Evolutionary conservation across 1,284 basidiomycete genomes (phyloP), one percentile per base, ranked within the genome.

Genomic region (Sparassis latifolia): DNA sequence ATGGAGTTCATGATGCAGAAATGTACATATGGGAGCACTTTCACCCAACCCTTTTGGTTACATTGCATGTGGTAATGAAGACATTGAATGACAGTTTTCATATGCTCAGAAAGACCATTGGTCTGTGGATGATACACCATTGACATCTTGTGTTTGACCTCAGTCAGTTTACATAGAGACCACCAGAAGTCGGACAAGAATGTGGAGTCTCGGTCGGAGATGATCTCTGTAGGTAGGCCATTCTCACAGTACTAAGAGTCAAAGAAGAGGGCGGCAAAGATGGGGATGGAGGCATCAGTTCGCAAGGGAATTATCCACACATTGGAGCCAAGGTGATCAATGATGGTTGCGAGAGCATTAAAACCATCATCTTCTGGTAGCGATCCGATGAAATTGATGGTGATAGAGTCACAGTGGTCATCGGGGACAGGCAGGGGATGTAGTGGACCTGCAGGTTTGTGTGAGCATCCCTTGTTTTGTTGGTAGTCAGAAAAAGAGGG

Each of bases 321-420:
- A 20, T 42, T 2, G 27, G 41, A 42, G 41, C 41, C 41, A 7
- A 42, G 27, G 41, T 27, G 41, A 28, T 42, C 41, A 27, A 20
- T 9, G 41, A 37, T 37, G 35, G 35, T 37, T 37, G 35, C 35
- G 7, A 37, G 35, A 6, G 35, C 35, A 12, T 37, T 37, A 12
- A 7, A 37, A 6, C 35, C 35, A 7, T 37, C 35, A 37, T 37
- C 35, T 12, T 43, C 42, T 4, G 69, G 73, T 0, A 77, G 52
- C 0, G 69, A 70, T 3, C 73, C 70, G 0, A 77, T 65, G 50
- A 76, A 75, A 47, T 77, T 73, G 5, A 77, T 66, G 0, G 68
- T 66, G 2, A 77, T 66, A 68, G 37, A 44, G 12, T 56, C 41
- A 3, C 47, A 44, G 6, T 60, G 58, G 1, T 44, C 33, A 2